A percentile compares a stretch with the other conserved stretches of the same genome.
These are phyloP conservation scores for Mesembryanthemum crystallinum DNA, from an alignment of 148 eudicot genomes.

Conservation along the genomic window DNA sequence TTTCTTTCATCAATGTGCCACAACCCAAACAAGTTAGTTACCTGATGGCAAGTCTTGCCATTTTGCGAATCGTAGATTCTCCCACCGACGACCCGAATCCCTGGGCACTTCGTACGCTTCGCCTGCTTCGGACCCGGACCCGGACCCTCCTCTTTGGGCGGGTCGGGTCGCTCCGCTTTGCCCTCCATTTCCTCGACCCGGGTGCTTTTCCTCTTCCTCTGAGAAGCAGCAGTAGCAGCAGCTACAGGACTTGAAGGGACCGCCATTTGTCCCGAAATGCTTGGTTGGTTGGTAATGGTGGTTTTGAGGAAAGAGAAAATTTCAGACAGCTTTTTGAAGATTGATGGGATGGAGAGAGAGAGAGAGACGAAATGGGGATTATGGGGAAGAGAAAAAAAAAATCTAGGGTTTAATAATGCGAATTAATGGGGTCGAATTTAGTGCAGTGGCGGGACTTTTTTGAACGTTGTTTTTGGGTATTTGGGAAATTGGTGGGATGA, in stretches of 20 bases:
- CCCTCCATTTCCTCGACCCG: conserved; percentile 1
- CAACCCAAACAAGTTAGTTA: conserved; percentile 15
- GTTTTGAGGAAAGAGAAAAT: not conserved
- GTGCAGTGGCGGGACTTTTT: conserved; percentile 16
- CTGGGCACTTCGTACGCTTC: conserved; percentile 43
- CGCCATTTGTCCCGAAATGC: conserved; percentile 22
- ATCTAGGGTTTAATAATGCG: not conserved
- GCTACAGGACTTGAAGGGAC: conserved; percentile 24
- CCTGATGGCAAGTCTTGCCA: conserved; percentile 89
- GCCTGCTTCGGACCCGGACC: too few species aligned
- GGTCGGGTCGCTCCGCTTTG: conserved; percentile 16
- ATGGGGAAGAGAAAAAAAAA: too few species aligned
- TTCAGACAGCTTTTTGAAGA: not conserved
- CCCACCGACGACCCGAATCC: conserved; percentile 42
- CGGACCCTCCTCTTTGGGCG: conserved; percentile 9
- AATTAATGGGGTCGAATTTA: not conserved
- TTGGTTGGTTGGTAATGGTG: too few species aligned
- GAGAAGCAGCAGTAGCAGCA: conserved; percentile 6
- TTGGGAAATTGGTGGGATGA: not conserved
- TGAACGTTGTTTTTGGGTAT: conserved; percentile 1
- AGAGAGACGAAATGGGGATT: not conserved
- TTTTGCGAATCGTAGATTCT: conserved; percentile 53
- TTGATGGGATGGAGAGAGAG: not conserved
- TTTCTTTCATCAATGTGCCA: not conserved
- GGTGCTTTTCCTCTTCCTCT: not conserved